Conservation (phyloP, 208 protist genomes). For the Crithidia expoeki region DNA sequence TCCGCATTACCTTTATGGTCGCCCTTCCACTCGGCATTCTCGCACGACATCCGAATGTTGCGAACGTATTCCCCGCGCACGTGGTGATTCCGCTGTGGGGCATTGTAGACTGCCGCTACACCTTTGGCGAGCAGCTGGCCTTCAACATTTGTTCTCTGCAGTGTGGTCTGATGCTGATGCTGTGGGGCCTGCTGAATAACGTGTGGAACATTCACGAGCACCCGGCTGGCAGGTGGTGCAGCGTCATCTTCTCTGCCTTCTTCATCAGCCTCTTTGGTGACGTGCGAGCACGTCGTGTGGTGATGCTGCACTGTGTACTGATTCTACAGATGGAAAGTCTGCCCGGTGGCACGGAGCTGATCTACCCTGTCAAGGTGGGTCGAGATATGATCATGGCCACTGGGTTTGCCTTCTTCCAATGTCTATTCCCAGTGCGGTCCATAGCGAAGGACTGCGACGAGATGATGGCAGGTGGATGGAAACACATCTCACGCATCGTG, state of each 20-base stretch:
- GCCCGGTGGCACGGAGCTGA: constrained; percentile 19
- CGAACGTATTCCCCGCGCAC: constrained; percentile 39
- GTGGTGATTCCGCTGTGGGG: constrained; percentile 44
- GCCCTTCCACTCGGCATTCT: constrained; percentile 49
- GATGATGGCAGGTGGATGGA: constrained; percentile 32
- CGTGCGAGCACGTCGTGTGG: constrained; percentile 40
- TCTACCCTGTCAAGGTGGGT: constrained; percentile 42
- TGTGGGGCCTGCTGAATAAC: constrained; percentile 51
- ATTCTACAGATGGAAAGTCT: constrained; percentile 63
- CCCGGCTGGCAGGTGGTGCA: constrained; percentile 64
- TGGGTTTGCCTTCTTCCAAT: constrained; percentile 47
- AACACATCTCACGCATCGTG: constrained; percentile 34
- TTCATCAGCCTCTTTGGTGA: constrained; percentile 52
- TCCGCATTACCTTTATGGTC: constrained; percentile 56
- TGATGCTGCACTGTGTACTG: constrained; percentile 52
- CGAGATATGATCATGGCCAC: constrained; percentile 55
- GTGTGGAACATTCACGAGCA: constrained; percentile 34
- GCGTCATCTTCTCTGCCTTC: constrained; percentile 47
- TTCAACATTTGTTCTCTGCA: constrained; percentile 32
- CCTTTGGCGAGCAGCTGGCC: constrained; percentile 56
- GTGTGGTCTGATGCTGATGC: constrained; percentile 30
- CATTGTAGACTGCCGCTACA: constrained; percentile 48
- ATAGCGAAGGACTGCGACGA: constrained; percentile 46
- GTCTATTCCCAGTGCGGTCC: constrained; percentile 38
- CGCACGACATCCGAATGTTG: constrained; percentile 26